Evolutionary conservation across 2,329 filamentous ascomycete species (phyloP).

Genomic region (Stemphylium beticola): DNA sequence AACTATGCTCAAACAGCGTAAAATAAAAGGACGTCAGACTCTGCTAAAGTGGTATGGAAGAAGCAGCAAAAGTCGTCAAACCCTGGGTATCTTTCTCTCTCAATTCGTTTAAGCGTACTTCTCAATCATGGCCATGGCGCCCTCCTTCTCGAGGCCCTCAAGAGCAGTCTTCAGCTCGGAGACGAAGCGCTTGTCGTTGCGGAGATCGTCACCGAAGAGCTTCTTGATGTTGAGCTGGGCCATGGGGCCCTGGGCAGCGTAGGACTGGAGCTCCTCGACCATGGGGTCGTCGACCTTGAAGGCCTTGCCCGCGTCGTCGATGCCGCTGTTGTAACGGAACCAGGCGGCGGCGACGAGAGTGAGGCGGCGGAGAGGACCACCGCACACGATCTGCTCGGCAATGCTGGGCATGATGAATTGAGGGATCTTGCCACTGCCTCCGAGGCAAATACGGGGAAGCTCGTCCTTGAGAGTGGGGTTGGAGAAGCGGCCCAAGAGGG

Average conservation of each 20-base stretch:
- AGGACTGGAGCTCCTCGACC: constrained; percentile 32
- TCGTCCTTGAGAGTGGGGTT: constrained; percentile 39
- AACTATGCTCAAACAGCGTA: neutral
- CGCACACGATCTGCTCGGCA: constrained; percentile 34
- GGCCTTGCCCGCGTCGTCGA: constrained; percentile 30
- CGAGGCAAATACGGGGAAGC: constrained; percentile 38
- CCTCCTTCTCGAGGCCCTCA: constrained; percentile 27
- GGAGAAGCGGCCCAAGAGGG: constrained; percentile 34
- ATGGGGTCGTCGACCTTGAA: constrained; percentile 36
- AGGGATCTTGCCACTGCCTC: constrained; percentile 38
- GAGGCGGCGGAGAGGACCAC: constrained; percentile 32
- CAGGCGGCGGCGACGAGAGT: constrained; percentile 34
- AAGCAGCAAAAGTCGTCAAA: neutral
- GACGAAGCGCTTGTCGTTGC: constrained; percentile 35
- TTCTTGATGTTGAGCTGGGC: constrained; percentile 19
- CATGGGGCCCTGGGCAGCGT: constrained; percentile 24
- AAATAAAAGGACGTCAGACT: neutral
- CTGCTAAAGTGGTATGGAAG: neutral
- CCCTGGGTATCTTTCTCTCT: constrained; percentile 1
- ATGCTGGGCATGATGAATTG: constrained; percentile 41
- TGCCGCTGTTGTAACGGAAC: constrained; percentile 37
- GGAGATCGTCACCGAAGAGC: constrained; percentile 38
- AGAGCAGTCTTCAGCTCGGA: constrained; percentile 31
- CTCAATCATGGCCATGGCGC: constrained; percentile 29
- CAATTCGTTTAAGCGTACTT: constrained; percentile 20